Percentiles rank a stretch among this genome's conserved stretches.
phyloP scores from a whole-genome alignment of 1,284 basidiomycete genomes.

The Leccinum proximum region DNA sequence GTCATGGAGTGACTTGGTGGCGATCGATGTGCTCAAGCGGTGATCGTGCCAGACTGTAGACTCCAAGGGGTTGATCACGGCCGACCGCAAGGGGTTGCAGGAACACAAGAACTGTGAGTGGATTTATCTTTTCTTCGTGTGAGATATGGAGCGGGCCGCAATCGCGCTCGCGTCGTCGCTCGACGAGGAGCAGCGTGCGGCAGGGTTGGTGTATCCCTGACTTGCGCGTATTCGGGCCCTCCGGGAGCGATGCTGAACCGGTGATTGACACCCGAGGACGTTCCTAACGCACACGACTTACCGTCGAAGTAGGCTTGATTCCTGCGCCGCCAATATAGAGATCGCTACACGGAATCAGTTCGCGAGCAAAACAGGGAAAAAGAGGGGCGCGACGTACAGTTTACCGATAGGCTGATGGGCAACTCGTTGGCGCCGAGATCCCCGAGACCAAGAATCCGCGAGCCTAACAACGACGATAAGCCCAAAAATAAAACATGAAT shows the following conservation, averaged over 20 bases:
- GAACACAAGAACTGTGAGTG: conserved; percentile 67
- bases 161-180: too few relatives aligned
- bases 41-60: conserved; percentile 54
- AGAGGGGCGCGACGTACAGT: conserved; percentile 42
- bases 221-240: too few relatives aligned
- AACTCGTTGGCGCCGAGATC: conserved; percentile 73
- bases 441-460: conserved; percentile 81
- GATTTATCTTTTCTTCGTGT: neutral
- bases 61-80: conserved; percentile 74
- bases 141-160: neutral
- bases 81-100: conserved; percentile 61
- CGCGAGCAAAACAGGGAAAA: neutral
- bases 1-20: conserved; percentile 2
- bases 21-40: conserved; percentile 11
- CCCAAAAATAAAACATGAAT: neutral
- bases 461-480: conserved; percentile 23
- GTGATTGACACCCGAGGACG: too few relatives aligned
- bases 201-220: too few relatives aligned
- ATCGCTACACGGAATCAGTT: conserved; percentile 34
- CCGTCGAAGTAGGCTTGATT: conserved; percentile 49
- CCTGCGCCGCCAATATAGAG: conserved; percentile 78
- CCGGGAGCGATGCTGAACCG: too few relatives aligned
- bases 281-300: conserved; percentile 20
- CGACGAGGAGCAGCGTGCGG: too few relatives aligned
- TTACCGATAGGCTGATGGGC: conserved; percentile 81